Percentiles rank a stretch among this genome's conserved stretches.
Evolutionary conservation across 2,329 filamentous ascomycete species (phyloP).

Genomic region (Fusarium pseudograminearum): DNA sequence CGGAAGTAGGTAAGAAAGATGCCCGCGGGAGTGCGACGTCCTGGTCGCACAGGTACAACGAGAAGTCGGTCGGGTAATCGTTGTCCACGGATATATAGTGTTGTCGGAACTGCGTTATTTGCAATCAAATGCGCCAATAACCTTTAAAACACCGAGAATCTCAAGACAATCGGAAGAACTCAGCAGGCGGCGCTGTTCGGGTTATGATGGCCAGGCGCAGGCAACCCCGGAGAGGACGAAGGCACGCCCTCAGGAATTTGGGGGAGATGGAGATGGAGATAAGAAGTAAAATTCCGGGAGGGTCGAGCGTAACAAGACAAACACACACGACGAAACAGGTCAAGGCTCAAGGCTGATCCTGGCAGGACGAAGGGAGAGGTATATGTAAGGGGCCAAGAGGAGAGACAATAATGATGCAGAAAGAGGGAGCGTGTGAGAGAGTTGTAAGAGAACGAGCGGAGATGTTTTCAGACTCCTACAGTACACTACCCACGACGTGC

Average conservation of each 20-base stretch:
- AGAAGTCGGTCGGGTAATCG: constrained; percentile 34
- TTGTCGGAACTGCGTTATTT: constrained; percentile 32
- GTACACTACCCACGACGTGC: constrained; percentile 27
- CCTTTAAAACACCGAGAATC: constrained; percentile 45
- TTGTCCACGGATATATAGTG: constrained; percentile 32
- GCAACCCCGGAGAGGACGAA: constrained; percentile 26
- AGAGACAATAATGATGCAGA: constrained; percentile 36
- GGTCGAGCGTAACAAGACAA: constrained; percentile 14
- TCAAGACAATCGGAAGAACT: constrained; percentile 42
- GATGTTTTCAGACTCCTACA: constrained; percentile 43
- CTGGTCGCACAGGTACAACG: constrained; percentile 40
- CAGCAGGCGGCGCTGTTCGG: constrained; percentile 36
- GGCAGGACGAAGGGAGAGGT: constrained; percentile 31
- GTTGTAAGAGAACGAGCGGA: constrained; percentile 43
- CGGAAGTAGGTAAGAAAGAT: constrained; percentile 27
- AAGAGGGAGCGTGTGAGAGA: constrained; percentile 37
- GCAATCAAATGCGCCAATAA: constrained; percentile 33
- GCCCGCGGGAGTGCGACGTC: constrained; percentile 22
- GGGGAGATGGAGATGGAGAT: constrained; percentile 41
- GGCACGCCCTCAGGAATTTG: constrained; percentile 19
- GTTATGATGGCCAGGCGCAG: constrained; percentile 41
- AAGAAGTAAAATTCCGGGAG: constrained; percentile 35
- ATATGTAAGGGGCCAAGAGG: constrained; percentile 31
- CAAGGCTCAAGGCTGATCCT: constrained; percentile 35
- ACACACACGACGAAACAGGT: constrained; percentile 31